Conservation (phyloP, 192 early-diverging fungal genomes). For the Funneliformis mosseae region DNA sequence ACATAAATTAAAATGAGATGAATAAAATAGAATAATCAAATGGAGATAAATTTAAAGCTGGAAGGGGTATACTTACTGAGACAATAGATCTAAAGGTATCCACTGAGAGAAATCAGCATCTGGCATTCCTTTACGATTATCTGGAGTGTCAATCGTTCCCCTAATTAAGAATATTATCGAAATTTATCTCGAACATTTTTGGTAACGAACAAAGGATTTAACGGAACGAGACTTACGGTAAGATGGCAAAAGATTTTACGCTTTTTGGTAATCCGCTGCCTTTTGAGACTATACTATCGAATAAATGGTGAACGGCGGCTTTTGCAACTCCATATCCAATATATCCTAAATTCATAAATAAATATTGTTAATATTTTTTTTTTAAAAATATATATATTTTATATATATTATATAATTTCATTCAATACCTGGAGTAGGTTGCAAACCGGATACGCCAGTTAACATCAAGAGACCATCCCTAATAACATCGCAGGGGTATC, state of each 20-base stretch:
- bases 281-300: constrained; percentile 68
- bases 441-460: constrained; percentile 62
- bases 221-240: constrained; percentile 50
- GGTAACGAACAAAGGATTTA: not conserved
- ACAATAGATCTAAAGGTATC: constrained; percentile 79
- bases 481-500: not conserved
- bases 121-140: constrained; percentile 86
- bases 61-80: constrained; percentile 51
- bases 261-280: constrained; percentile 72
- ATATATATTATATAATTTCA: not conserved
- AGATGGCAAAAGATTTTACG: constrained; percentile 69
- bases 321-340: constrained; percentile 95
- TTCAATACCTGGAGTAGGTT: constrained; percentile 21
- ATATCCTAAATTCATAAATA: constrained; percentile 40
- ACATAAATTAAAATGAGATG: no score
- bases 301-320: constrained; percentile 89
- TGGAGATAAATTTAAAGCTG: not conserved
- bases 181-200: not conserved
- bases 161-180: constrained; percentile 38
- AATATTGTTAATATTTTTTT: not conserved
- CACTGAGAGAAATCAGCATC: constrained; percentile 79
- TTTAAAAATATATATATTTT: not conserved
- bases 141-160: constrained; percentile 86
- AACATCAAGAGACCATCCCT: constrained; percentile 75
- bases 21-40: constrained; percentile 10